phyloP scores from a whole-genome alignment of 805 yeast genomes.

The Nakazawaea wyomingensis region DNA sequence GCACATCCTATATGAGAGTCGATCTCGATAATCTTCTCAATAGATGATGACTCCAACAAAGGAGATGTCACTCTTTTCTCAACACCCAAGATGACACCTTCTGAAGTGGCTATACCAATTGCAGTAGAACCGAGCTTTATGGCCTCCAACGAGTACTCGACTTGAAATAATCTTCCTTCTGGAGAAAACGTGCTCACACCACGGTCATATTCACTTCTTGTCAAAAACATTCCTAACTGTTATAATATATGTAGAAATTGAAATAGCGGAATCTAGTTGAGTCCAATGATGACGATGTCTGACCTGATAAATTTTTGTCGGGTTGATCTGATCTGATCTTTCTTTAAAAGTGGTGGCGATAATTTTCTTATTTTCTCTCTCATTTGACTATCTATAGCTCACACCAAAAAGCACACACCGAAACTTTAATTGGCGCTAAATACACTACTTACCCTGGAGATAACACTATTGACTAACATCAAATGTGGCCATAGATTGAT shows the following conservation, averaged over 20 bases:
- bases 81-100: slow-evolving; percentile 94
- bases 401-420: too few species aligned
- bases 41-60: slow-evolving; percentile 83
- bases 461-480: too few species aligned
- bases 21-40: slow-evolving; percentile 93
- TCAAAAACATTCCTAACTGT: slow-evolving; percentile 75
- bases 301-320: too few species aligned
- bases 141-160: slow-evolving; percentile 95
- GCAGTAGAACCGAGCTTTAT: slow-evolving; percentile 98
- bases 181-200: slow-evolving; percentile 99
- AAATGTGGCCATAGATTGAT: too few species aligned
- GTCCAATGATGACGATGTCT: too few species aligned
- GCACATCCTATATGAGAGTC: slow-evolving; percentile 97
- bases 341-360: too few species aligned
- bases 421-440: too few species aligned
- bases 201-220: slow-evolving; percentile 99
- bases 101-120: slow-evolving; percentile 90
- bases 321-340: too few species aligned
- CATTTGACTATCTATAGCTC: too few species aligned
- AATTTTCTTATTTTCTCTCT: too few species aligned
- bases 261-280: neutral
- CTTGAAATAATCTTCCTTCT: slow-evolving; percentile 97
- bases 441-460: too few species aligned
- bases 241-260: neutral
- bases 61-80: slow-evolving; percentile 96